These are phyloP conservation scores for Gaultheria prostrata DNA, from an alignment of 148 eudicot genomes.

Conservation along the genomic window DNA sequence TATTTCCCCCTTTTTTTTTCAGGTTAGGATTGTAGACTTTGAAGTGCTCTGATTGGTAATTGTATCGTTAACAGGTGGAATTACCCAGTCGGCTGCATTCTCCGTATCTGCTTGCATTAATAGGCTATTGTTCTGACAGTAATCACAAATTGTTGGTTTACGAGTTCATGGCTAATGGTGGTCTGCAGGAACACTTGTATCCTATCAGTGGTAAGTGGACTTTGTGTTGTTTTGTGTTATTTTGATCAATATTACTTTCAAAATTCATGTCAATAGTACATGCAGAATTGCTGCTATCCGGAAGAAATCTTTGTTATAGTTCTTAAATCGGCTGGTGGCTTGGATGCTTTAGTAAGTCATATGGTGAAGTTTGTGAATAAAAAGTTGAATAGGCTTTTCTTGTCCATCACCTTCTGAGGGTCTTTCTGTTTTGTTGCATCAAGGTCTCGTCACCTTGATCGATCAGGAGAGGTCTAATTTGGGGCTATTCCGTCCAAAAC, in stretches of 20 bases:
- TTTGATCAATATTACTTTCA: neutral
- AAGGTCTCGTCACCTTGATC: neutral
- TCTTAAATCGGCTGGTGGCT: neutral
- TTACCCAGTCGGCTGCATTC: conserved; percentile 74
- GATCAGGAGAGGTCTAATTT: neutral
- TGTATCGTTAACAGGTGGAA: conserved; percentile 61
- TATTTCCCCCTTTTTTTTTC: neutral
- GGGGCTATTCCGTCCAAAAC: neutral
- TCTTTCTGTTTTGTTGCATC: neutral
- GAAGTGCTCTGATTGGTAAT: conserved; percentile 10
- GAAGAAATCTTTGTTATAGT: neutral
- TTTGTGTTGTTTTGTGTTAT: no score
- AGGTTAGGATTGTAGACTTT: no score
- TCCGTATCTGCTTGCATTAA: conserved; percentile 73
- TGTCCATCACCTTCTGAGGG: neutral
- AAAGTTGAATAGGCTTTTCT: neutral
- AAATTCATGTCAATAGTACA: neutral
- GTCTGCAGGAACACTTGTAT: conserved; percentile 86
- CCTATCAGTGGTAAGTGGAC: conserved; percentile 56
- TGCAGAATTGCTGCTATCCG: neutral
- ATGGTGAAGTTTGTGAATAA: neutral
- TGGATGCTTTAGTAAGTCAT: neutral
- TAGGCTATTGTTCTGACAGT: conserved; percentile 83
- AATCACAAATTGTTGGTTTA: conserved; percentile 78
- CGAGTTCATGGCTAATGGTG: conserved; percentile 96